phyloP scores from a whole-genome alignment of 176 grass and related monocot genomes.

The Hordeum marinum region DNA sequence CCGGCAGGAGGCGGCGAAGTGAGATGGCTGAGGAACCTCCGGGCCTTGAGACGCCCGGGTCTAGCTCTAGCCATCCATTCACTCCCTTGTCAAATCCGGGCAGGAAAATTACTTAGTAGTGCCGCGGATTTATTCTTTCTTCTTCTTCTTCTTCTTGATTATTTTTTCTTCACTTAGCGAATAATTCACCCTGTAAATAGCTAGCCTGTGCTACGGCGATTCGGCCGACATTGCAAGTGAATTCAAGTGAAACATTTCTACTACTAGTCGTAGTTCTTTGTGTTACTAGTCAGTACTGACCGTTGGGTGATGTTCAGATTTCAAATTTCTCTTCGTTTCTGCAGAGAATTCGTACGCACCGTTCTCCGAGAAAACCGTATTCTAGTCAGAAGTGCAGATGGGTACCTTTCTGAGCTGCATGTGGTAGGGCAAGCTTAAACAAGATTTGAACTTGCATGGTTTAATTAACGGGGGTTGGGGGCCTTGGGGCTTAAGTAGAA shows the following conservation, averaged over 20 bases:
- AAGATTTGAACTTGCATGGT: background rate
- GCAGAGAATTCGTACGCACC: background rate
- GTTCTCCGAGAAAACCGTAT: background rate
- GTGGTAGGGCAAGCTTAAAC: background rate
- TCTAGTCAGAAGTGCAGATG: background rate
- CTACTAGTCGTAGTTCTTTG: too few relatives aligned
- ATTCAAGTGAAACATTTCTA: conserved; percentile 18
- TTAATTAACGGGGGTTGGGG: background rate
- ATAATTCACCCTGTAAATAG: conserved; percentile 68
- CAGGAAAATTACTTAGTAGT: conserved; percentile 17
- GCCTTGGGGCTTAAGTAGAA: background rate
- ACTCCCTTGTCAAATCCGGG: conserved; percentile 48
- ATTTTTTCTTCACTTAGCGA: background rate
- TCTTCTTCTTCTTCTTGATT: background rate
- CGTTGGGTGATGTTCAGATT: background rate
- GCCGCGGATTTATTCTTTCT: conserved; percentile 10
- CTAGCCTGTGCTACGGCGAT: conserved; percentile 23
- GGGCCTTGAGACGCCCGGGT: conserved; percentile 36
- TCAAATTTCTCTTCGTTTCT: conserved; percentile 13
- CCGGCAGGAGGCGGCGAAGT: conserved; percentile 47
- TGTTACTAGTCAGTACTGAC: background rate
- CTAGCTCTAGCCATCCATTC: conserved; percentile 67
- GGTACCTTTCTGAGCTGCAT: background rate
- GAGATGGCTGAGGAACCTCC: conserved; percentile 67
- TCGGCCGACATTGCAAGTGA: conserved; percentile 38